Evolutionary conservation across 805 yeast genomes (phyloP).

Genomic region (Myxozyma sirexii): DNA sequence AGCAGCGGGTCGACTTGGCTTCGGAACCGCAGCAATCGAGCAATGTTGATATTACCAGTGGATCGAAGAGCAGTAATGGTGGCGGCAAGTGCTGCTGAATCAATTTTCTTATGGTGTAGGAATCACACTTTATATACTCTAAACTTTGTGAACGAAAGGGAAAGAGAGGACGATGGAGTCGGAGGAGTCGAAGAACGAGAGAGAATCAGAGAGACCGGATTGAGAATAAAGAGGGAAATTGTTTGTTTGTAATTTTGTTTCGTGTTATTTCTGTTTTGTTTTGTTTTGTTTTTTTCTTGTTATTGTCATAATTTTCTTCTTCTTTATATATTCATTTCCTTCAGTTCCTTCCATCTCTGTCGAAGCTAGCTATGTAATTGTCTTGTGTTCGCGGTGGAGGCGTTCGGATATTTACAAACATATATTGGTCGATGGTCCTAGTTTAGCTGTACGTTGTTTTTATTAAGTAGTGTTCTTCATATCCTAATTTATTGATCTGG

Average conservation of each 20-base stretch:
- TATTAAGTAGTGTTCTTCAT: too few species aligned
- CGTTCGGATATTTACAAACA: constrained; percentile 6
- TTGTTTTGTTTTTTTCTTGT: not conserved
- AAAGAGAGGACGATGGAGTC: not conserved
- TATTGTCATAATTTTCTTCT: not conserved
- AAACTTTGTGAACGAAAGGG: too few species aligned
- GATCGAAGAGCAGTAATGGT: constrained; percentile 27
- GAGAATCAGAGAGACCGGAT: not conserved
- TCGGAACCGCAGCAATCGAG: constrained; percentile 36
- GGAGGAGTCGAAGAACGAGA: too few species aligned
- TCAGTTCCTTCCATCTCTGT: not conserved
- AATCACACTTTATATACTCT: not conserved
- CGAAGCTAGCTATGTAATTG: too few species aligned
- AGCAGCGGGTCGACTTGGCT: constrained; percentile 58
- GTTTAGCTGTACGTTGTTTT: not conserved
- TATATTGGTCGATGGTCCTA: not conserved
- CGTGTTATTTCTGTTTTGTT: not conserved
- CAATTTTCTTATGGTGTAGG: too few species aligned
- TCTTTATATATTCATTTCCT: not conserved
- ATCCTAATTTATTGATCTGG: too few species aligned
- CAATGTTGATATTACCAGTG: constrained; percentile 40
- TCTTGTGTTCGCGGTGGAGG: not conserved
- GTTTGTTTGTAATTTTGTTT: not conserved
- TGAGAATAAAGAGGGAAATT: too few species aligned
- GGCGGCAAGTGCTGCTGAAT: constrained; percentile 43